These are phyloP conservation scores for Backusella westeae DNA, from an alignment of 192 early-diverging fungal species.

Conservation along the genomic window DNA sequence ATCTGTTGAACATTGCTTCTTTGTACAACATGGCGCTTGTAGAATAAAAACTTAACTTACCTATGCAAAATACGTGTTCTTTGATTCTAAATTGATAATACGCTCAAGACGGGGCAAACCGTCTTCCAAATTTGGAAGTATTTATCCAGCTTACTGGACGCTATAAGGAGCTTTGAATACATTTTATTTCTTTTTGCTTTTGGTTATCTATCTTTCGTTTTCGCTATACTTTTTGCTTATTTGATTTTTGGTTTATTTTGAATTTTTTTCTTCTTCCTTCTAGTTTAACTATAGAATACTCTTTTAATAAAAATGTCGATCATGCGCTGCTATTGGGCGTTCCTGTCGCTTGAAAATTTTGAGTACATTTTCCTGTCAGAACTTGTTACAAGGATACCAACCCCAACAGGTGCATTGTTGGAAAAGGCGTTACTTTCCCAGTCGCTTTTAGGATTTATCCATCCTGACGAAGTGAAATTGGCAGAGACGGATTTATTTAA, in stretches of 20 bases:
- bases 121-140: background rate
- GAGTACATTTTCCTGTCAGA: background rate
- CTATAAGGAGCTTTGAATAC: background rate
- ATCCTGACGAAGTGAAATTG: background rate
- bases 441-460: background rate
- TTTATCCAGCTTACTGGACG: background rate
- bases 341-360: background rate
- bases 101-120: background rate
- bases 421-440: background rate
- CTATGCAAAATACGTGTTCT: background rate
- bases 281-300: background rate
- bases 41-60: background rate
- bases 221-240: background rate
- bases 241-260: background rate
- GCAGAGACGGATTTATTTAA: background rate
- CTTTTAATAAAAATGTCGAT: background rate
- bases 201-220: background rate
- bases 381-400: background rate
- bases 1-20: background rate
- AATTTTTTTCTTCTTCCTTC: background rate
- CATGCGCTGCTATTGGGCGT: slow-evolving; percentile 3
- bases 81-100: background rate
- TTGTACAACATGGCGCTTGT: background rate
- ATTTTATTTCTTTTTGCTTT: background rate
- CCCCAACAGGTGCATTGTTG: background rate